Evolutionary conservation across 164 flowering plant species (phyloP), one percentile per base, ranked within the genome.

Genomic region (Chimonanthus salicifolius): DNA sequence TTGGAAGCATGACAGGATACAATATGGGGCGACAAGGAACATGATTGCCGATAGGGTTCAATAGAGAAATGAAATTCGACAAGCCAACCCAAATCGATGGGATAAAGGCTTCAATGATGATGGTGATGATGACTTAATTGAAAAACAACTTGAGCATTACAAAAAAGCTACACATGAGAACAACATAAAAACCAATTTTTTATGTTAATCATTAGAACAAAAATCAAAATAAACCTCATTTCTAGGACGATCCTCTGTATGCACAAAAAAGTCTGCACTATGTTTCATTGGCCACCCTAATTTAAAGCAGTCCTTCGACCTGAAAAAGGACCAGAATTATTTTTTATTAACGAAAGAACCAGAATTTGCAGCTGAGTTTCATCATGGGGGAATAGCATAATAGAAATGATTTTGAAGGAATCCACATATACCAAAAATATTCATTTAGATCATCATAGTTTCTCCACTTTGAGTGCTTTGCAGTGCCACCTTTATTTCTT

Each of bases 371-470:
- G 10, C 46, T 6, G 64, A 21, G 62, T 33, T 48, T 47, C 45
- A 49, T 33, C 50, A 68, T 58, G 58, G 18, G 72, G 7, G 43
- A n/a, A 16, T 6, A 60, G 44, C 50, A 60, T 10, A 44, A 69
- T 8, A 20, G 13, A 66, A 5, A 44, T 43, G 49, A 54, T 9
- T 33, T 58, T 51, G 33, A 69, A 72, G 49, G 73, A 10, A 70
- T 33, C 33, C 33, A 33, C 18, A 15, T 84, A 82, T 74, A 93
- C 99, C 99, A 96, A 74, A 96, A 96, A 80, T 96, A 96, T 82
- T 96, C 99, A 82, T 96, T 96, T 45, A 96, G 76, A 80, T 96
- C 99, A 87, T 96, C 99, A 81, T 96, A 96, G 70, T 96, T 96
- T 87, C 99, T 92, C 99, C 98, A 93, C 50, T 77, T 83, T 67